Conservation (phyloP, 2,329 filamentous ascomycete genomes). For the Aspergillus niger region DNA sequence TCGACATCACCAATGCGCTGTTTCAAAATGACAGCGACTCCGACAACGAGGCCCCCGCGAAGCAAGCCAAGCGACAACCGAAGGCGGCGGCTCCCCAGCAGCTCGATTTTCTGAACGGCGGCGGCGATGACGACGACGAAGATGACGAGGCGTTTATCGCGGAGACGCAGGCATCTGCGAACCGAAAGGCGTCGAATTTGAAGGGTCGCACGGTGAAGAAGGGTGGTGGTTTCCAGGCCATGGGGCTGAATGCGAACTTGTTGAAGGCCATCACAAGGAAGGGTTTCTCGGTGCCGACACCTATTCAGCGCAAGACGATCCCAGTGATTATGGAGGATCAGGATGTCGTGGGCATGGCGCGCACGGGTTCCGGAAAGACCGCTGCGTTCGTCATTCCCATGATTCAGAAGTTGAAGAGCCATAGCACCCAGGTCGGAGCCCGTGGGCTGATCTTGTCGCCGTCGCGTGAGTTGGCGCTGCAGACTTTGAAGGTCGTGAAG, state of each 20-base stretch:
- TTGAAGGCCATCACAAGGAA: slow-evolving; percentile 90
- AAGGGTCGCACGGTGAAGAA: slow-evolving; percentile 90
- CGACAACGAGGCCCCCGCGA: slow-evolving; percentile 41
- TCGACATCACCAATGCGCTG: slow-evolving; percentile 82
- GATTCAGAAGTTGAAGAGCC: slow-evolving; percentile 88
- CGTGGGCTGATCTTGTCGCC: slow-evolving; percentile 88
- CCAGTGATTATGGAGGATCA: slow-evolving; percentile 84
- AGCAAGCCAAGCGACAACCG: slow-evolving; percentile 55
- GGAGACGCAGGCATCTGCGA: slow-evolving; percentile 79
- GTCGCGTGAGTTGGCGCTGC: slow-evolving; percentile 88
- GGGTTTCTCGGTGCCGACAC: slow-evolving; percentile 93
- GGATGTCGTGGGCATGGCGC: slow-evolving; percentile 98
- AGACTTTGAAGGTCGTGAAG: slow-evolving; percentile 95
- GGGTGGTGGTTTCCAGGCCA: slow-evolving; percentile 92
- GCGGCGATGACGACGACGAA: slow-evolving; percentile 58
- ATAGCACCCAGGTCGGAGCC: slow-evolving; percentile 83
- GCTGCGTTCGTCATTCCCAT: slow-evolving; percentile 98
- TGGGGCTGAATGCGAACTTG: slow-evolving; percentile 81
- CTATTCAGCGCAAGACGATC: slow-evolving; percentile 96
- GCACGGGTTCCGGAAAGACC: slow-evolving; percentile 98
- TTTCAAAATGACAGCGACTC: slow-evolving; percentile 62
- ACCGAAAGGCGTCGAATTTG: slow-evolving; percentile 78
- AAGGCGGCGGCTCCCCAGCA: slow-evolving; percentile 36
- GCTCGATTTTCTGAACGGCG: slow-evolving; percentile 60
- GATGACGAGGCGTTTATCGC: slow-evolving; percentile 89